Evolutionary conservation across 2,329 filamentous ascomycete species (phyloP).

Genomic region (Hypomyces perniciosus): DNA sequence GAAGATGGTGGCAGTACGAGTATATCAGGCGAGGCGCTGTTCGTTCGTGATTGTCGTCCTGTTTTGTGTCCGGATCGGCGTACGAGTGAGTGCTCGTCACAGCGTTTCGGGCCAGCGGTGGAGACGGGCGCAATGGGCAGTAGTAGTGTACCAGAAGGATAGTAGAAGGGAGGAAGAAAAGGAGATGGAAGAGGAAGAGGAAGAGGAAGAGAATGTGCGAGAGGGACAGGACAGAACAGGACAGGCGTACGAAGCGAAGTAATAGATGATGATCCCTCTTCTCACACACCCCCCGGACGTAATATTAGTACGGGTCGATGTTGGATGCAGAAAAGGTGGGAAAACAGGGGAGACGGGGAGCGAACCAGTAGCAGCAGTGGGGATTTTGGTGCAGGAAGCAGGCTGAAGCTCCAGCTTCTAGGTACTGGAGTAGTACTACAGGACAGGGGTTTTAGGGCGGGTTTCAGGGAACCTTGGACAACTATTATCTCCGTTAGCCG

Average conservation of each 20-base stretch:
- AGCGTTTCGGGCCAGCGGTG: background rate
- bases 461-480: constrained; percentile 2
- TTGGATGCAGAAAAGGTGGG: background rate
- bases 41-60: background rate
- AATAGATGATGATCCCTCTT: no score
- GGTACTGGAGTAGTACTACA: background rate
- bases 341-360: background rate
- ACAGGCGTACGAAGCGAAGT: no score
- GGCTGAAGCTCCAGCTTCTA: background rate
- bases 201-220: background rate
- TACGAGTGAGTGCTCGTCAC: background rate
- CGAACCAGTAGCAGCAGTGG: background rate
- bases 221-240: background rate
- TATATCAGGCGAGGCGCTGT: no score
- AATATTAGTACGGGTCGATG: background rate
- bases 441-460: background rate
- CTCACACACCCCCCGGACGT: no score
- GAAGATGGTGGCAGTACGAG: background rate
- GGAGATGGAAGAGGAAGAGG: background rate
- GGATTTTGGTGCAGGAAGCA: background rate
- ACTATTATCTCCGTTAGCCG: no score
- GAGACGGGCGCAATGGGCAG: background rate
- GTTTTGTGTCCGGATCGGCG: background rate
- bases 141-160: background rate
- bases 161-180: background rate